Percentiles rank a stretch among this genome's conserved stretches.
Evolutionary conservation across 306 rosid genomes (phyloP).

Genomic region (Sindora glabra): DNA sequence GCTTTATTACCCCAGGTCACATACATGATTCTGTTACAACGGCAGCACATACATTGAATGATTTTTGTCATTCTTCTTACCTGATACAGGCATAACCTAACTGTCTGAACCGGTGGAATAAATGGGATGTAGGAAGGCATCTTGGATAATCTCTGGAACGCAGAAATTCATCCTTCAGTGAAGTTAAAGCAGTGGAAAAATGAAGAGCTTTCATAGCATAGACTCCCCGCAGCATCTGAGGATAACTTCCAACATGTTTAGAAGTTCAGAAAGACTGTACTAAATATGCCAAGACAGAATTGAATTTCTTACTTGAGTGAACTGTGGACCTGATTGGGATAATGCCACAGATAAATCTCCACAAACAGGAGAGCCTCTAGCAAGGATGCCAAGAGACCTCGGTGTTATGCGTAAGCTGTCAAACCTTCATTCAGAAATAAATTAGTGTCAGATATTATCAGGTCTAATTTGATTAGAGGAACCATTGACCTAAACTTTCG

Average conservation of each 20-base stretch:
- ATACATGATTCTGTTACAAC: no score
- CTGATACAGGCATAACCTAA: conserved; percentile 90
- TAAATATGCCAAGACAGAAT: conserved; percentile 9
- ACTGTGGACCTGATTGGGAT: conserved; percentile 98
- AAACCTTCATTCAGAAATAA: conserved; percentile 60
- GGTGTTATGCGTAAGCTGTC: conserved; percentile 98
- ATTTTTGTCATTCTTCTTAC: conserved; percentile 39
- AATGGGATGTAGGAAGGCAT: conserved; percentile 95
- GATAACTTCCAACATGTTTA: conserved; percentile 24
- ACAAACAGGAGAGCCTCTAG: conserved; percentile 97
- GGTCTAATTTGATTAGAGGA: conserved; percentile 12
- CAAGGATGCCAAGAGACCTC: conserved; percentile 88
- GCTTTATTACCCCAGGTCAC: not conserved
- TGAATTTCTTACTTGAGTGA: conserved; percentile 70
- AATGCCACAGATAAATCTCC: conserved; percentile 98
- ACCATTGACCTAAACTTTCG: conserved; percentile 7
- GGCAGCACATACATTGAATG: conserved; percentile 1
- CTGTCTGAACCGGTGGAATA: conserved; percentile 85
- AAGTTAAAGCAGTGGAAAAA: conserved; percentile 79
- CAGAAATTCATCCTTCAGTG: conserved; percentile 78
- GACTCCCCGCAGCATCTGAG: conserved; percentile 82
- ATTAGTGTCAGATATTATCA: conserved; percentile 20
- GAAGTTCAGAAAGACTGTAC: conserved; percentile 17
- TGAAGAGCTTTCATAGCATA: conserved; percentile 92
- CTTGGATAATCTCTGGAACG: conserved; percentile 98